Conservation (phyloP, 371 early-diverging fungal genomes). For the Apophysomyces trapeziformis region DNA sequence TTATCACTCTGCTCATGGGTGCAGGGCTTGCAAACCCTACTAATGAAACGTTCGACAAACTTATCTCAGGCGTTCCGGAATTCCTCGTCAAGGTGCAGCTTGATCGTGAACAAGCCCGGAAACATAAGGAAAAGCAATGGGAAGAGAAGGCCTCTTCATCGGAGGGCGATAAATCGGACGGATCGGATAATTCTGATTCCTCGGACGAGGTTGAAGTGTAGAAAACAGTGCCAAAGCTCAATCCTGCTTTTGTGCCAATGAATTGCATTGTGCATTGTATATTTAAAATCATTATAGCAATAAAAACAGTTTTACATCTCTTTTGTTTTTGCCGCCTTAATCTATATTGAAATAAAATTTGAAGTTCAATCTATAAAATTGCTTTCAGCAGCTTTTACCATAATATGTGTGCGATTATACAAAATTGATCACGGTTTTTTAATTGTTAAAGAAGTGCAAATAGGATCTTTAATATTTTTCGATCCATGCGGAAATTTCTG, state of each 20-base stretch:
- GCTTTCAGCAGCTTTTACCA: too few species aligned
- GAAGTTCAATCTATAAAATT: too few species aligned
- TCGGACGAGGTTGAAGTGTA: neutral
- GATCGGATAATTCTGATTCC: neutral
- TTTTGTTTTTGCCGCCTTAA: too few species aligned
- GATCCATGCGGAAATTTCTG: too few species aligned
- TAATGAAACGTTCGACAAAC: conserved; percentile 8
- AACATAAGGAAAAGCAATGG: conserved; percentile 13
- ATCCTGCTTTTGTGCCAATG: neutral
- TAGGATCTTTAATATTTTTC: too few species aligned
- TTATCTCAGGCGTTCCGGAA: conserved; percentile 19
- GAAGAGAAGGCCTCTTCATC: neutral
- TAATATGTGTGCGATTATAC: too few species aligned
- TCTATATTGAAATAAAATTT: too few species aligned
- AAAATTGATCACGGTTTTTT: too few species aligned
- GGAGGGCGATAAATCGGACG: neutral
- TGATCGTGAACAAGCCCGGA: conserved; percentile 24
- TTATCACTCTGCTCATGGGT: conserved; percentile 22
- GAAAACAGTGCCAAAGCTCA: neutral
- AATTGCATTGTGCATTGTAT: too few species aligned
- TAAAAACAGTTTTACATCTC: too few species aligned
- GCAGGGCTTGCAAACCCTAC: conserved; percentile 19
- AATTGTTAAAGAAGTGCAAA: too few species aligned
- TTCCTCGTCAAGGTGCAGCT: conserved; percentile 24
- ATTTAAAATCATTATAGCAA: too few species aligned